Evolutionary conservation across 805 yeast species (phyloP), one percentile per base, ranked within the genome.

Genomic region (Zygoascus flipseniorum): DNA sequence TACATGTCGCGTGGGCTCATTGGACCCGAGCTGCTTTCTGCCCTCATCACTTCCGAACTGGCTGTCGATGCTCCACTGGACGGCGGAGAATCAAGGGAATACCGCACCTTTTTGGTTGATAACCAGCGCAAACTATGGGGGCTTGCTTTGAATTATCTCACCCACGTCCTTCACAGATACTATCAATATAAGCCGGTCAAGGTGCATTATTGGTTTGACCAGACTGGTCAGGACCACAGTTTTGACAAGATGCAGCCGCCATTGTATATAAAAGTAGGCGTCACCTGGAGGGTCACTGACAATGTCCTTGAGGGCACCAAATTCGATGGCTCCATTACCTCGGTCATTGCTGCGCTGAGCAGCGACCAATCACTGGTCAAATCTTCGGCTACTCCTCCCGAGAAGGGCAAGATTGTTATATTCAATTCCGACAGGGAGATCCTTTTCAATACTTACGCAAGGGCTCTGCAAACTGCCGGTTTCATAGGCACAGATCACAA

Each of bases 1-100:
- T 93, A 89, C 67, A 81, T 81, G 64, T 84, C 95, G 0, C 68
- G 85, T 54, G 98, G 97, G 1, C 65, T 90, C 23, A 71, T 85
- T 11, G 79, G 83, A 8, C 70, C 83, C 5, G 82, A 81, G 54
- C 66, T 87, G 23, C 75, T 85, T 43, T 85, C 84, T 57, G 79
- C 89, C 0, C 73, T 90, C 18, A 75, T 84, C 0, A 80, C 80
- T 54, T 93, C 89, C 1, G 69, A 72, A 35, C 77, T 79, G 56
- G 72, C 77, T 32, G 83, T 86, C 55, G 75, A 85, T 54, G 76
- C 85, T 9, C 87, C 90, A 1, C 65, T 82, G 32, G 95, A 84
- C 65, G 79, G 84, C 54, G 78, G 83, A 1, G 70, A 74, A 8
- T 76, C 82, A 18, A 72, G 74, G 14, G 76, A 84, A 42, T 87